Evolutionary conservation across 768 basidiomycete species (phyloP), one percentile per base, ranked within the genome.

Genomic region (Neoboletus magnificus): DNA sequence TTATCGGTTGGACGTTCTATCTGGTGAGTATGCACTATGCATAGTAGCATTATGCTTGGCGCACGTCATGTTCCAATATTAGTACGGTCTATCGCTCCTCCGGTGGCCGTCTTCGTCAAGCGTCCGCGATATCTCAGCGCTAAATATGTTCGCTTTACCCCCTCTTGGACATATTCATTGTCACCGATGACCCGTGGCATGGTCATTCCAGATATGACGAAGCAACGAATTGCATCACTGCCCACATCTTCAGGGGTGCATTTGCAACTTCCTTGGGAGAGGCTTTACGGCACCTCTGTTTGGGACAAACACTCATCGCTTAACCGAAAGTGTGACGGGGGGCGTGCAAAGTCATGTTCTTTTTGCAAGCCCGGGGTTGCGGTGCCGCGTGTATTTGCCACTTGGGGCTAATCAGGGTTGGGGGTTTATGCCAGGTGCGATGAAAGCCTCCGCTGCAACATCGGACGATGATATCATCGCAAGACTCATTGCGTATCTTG

Each of bases 111-210:
- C 30, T 6, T 60, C n/a, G 47, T 46, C 49, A 15, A 47, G 41
- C 40, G 10, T 50, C 57, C 41, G 50, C 50, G 63, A 65, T 44
- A 16, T 52, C 44, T 56, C 54, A 44, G 56, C 56, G 61, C 40
- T 29, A 8, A 27, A 33, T 22, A 1, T 7, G 32, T 56, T 36
- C 54, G 42, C 13, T 49, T 43, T 45, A 39, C 18, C 59, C 43
- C 36, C 40, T 46, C 36, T 55, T 15, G 48, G 54, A 20, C 16
- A 48, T 51, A 54, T 52, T 32, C 48, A 30, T n/a, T n/a, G n/a
- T n/a, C n/a, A n/a, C n/a, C n/a, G 27, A 27, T 27, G 27, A n/a
- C 27, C 36, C 32, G 30, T 51, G 45, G 32, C 37, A n/a, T 39
- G n/a, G 8, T 20, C n/a, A 11, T 22, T 33, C 35, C 33, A 5